These are phyloP conservation scores for Leccinum uliginosum DNA, from an alignment of 768 basidiomycete species.

Conservation along the genomic window DNA sequence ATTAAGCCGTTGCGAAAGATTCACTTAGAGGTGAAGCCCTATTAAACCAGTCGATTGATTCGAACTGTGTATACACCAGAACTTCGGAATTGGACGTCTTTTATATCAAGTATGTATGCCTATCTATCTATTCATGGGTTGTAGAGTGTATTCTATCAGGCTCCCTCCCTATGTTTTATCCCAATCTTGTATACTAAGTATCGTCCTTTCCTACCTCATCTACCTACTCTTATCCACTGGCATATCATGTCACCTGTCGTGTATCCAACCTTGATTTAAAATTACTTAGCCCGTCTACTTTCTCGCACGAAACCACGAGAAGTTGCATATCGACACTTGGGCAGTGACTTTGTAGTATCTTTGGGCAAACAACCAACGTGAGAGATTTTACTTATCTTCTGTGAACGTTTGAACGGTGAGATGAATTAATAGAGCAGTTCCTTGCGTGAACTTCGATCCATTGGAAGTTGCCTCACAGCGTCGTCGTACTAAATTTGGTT, in stretches of 20 bases:
- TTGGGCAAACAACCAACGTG: no score
- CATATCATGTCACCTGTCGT: not conserved
- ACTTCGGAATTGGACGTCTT: not conserved
- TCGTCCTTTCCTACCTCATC: not conserved
- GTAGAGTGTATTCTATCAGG: not conserved
- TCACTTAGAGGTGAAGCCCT: slow-evolving; percentile 26
- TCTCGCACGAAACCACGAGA: not conserved
- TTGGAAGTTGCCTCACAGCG: not conserved
- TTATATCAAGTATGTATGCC: slow-evolving; percentile 1
- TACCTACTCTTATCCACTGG: not conserved
- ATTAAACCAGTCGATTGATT: slow-evolving; percentile 19
- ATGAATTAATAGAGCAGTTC: not conserved
- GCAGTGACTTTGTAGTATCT: not conserved
- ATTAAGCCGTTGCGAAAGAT: slow-evolving; percentile 14
- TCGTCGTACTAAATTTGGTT: not conserved
- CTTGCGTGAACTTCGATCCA: not conserved
- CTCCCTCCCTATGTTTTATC: not conserved
- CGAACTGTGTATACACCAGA: slow-evolving; percentile 8
- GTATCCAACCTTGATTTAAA: not conserved
- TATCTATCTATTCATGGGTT: not conserved
- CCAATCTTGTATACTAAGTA: not conserved
- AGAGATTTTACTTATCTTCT: not conserved
- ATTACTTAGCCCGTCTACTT: not conserved
- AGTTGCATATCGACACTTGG: not conserved
- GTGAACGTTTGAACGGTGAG: not conserved